Percentiles rank a stretch among this genome's conserved stretches.
Conservation (phyloP, 805 yeast species). For the Candida railenensis region DNA sequence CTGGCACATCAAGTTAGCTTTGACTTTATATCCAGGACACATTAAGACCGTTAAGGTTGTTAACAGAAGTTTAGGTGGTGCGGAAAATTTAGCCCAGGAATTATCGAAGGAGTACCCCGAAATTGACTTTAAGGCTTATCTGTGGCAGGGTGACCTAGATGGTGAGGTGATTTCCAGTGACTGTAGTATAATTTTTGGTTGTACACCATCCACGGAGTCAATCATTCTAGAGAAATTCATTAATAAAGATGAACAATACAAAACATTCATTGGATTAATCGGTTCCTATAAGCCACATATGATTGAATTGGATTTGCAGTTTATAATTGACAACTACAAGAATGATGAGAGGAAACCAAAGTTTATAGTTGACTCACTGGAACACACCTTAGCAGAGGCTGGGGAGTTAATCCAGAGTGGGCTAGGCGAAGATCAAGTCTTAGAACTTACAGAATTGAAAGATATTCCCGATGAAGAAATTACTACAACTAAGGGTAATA, state of each 20-base stretch:
- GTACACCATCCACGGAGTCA: constrained; percentile 57
- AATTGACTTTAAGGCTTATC: constrained; percentile 20
- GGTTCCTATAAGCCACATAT: constrained; percentile 70
- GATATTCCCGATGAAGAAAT: constrained; percentile 11
- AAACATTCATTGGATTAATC: constrained; percentile 52
- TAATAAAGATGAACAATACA: constrained; percentile 22
- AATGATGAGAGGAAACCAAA: constrained; percentile 27
- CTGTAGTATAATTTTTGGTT: constrained; percentile 55
- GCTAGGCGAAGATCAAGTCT: constrained; percentile 35
- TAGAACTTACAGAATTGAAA: constrained; percentile 47
- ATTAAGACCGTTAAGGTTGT: constrained; percentile 43
- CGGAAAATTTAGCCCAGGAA: constrained; percentile 23
- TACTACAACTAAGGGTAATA: constrained; percentile 14
- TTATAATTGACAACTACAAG: constrained; percentile 32
- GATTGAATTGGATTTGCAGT: constrained; percentile 55
- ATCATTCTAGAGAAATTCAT: constrained; percentile 34
- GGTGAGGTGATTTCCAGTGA: constrained; percentile 14
- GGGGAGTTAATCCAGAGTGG: constrained; percentile 59
- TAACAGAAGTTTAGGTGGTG: constrained; percentile 45
- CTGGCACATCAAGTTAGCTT: constrained; percentile 57
- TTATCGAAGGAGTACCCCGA: constrained; percentile 27
- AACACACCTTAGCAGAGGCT: constrained; percentile 57
- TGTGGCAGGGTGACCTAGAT: constrained; percentile 12
- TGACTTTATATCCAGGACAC: constrained; percentile 34
- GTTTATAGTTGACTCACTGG: constrained; percentile 59